Conservation (phyloP, 106 monocot species). For the Dendrobium huoshanense region DNA sequence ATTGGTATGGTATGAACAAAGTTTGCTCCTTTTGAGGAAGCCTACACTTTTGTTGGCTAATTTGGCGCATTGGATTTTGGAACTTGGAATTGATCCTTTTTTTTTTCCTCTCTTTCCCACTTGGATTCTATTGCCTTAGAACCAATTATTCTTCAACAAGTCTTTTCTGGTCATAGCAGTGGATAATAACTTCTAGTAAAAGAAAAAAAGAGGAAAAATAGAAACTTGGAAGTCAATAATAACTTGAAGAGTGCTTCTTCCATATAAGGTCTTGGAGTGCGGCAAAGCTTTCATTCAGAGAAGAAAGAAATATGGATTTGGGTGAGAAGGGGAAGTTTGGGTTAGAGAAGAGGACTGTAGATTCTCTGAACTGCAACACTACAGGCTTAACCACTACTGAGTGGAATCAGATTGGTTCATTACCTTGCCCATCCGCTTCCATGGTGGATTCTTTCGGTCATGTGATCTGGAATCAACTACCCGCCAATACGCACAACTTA, state of each 20-base stretch:
- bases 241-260: neutral
- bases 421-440: neutral
- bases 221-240: too few relatives aligned
- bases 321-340: constrained; percentile 38
- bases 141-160: neutral
- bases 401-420: constrained; percentile 17
- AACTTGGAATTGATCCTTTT: neutral
- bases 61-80: neutral
- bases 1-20: neutral
- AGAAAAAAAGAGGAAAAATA: constrained; percentile 18
- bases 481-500: constrained; percentile 9
- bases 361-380: constrained; percentile 10
- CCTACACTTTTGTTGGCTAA: neutral
- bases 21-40: neutral
- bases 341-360: constrained; percentile 29
- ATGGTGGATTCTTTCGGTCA: constrained; percentile 23
- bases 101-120: neutral
- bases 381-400: neutral
- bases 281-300: too few relatives aligned
- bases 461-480: constrained; percentile 18
- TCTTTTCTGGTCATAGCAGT: neutral
- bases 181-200: constrained; percentile 27
- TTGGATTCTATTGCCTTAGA: neutral
- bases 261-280: neutral
- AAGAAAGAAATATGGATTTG: constrained; percentile 27